These are phyloP conservation scores for Mortierella alpina DNA, from an alignment of 192 early-diverging fungal genomes.

Conservation along the genomic window DNA sequence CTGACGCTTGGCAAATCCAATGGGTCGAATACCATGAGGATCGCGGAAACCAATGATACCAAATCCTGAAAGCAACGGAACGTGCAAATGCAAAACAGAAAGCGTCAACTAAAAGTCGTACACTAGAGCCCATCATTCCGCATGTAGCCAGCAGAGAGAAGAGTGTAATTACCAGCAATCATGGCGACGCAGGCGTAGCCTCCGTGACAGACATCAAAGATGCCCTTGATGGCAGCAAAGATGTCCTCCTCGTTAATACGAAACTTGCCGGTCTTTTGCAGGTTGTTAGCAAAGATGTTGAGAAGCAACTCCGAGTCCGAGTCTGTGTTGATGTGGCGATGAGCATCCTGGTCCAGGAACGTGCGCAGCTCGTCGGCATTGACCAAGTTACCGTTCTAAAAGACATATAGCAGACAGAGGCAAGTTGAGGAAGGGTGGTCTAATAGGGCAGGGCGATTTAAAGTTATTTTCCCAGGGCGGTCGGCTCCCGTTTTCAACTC, in stretches of 20 bases:
- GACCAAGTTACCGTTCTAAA: constrained; percentile 96
- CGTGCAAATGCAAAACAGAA: not conserved
- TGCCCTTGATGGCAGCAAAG: constrained; percentile 88
- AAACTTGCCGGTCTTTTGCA: constrained; percentile 97
- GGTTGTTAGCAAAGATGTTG: constrained; percentile 97
- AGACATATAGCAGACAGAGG: not conserved
- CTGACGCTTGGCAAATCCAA: constrained; percentile 90
- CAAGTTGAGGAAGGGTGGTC: constrained; percentile 1
- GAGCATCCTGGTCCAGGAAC: constrained; percentile 94
- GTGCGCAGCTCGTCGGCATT: constrained; percentile 90
- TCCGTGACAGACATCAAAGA: constrained; percentile 87
- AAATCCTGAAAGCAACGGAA: constrained; percentile 67
- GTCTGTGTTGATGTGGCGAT: constrained; percentile 99
- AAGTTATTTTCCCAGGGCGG: constrained; percentile 5
- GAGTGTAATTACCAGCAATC: constrained; percentile 80
- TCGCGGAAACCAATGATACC: constrained; percentile 96
- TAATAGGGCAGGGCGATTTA: not conserved
- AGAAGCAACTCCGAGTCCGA: constrained; percentile 99
- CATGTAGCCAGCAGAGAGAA: no score
- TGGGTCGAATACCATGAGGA: constrained; percentile 95
- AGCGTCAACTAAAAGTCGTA: not conserved
- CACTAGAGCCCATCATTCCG: not conserved
- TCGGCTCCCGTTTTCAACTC: no score
- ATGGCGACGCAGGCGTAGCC: constrained; percentile 96
- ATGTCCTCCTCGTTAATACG: constrained; percentile 99